Base-by-base conservation (phyloP, 305 asterid genomes). In the Fraxinus albicans region DNA sequence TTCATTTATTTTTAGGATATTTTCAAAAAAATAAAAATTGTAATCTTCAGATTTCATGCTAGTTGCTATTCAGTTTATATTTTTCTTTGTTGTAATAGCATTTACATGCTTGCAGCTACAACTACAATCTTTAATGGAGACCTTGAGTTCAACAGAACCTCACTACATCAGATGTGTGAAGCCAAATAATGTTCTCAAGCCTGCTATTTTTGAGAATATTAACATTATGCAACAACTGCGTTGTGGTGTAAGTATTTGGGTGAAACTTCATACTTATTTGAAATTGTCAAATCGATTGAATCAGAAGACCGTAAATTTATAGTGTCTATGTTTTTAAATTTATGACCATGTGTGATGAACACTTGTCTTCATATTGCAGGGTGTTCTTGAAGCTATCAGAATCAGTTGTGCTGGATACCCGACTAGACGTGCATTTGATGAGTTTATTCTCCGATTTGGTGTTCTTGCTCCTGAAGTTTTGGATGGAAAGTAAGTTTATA, bases 371-470 rank as follows among this genome's bases (percentile, higher is more conserved):
- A 50, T 80, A 35, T 67, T 88, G 53, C 78, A 97, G 99, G 99
- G 99, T 87, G 99, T 97, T 86, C 96, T 97, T 80, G 99, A 97
- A 90, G 99, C 99, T 80, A 97, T 97, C 87, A 90, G 99, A 86
- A 97, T 97, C 86, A 97, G 99, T 86, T 97, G 99, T 88, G 99
- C 99, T 85, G 99, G 99, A 83, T 97, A 95, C 89, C 99, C 99
- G 50, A 97, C 99, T 80, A 93, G 98, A 85, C 99, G 99, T 76
- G 88, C 97, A 77, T 97, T 95, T 83, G 95, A 97, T 86, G 99
- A 97, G 89, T 97, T 97, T 90, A 96, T 97, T 87, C 97, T 97
- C 81, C 93, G 99, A 47, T 97, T 97, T 91, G 99, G 99, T 90
- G 97, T 95, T 88, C 99, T 97, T 85, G 98, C 98, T 86, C 98